Evolutionary conservation across 371 early-diverging fungal species (phyloP), one percentile per base, ranked within the genome.

Genomic region (Blastocladiella emersonii): DNA sequence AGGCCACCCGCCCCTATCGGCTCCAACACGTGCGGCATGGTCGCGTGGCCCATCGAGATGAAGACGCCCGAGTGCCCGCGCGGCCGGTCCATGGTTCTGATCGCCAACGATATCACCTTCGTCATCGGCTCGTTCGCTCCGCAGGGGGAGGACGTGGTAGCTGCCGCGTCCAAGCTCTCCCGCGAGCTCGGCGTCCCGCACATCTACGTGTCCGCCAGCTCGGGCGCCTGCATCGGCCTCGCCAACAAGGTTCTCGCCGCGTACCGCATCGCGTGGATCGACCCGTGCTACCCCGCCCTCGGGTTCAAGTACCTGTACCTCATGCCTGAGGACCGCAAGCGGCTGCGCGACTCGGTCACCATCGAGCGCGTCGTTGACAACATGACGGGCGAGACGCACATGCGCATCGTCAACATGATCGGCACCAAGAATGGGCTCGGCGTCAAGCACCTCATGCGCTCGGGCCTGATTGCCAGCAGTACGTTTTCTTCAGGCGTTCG

Each of bases 161-260:
- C 77, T 76, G 86, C 86, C 73, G 96, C 94, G 17, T 89, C 95
- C 25, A 85, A 90, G 75, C 75, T 85, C 57, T 95, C 97, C 6
- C 85, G 95, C 60, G 60, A 78, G 61, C 73, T 85, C 61, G 93
- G 95, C 65, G 73, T 93, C 39, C 98, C 98, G 41, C 89, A 97
- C 67, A 77, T 98, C 35, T 98, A 96, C 81, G 76, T 99, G 62
- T 92, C 95, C 49, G 97, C 97, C 66, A 99, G 98, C 85, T 95
- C 95, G 63, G 99, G 99, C 66, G 99, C 98, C n/a, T 90, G 98
- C 67, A 95, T 99, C 65, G 98, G 98, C 49, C 83, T 99, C 51
- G 95, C 95, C 51, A 92, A 91, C 64, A 93, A 94, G 68, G 78
- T 98, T 34, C 86, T 85, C 64, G 75, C 80, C 56, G 79, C 85